Evolutionary conservation across 2,329 filamentous ascomycete genomes (phyloP), one percentile per base, ranked within the genome.

Genomic region (Talaromyces sp.): DNA sequence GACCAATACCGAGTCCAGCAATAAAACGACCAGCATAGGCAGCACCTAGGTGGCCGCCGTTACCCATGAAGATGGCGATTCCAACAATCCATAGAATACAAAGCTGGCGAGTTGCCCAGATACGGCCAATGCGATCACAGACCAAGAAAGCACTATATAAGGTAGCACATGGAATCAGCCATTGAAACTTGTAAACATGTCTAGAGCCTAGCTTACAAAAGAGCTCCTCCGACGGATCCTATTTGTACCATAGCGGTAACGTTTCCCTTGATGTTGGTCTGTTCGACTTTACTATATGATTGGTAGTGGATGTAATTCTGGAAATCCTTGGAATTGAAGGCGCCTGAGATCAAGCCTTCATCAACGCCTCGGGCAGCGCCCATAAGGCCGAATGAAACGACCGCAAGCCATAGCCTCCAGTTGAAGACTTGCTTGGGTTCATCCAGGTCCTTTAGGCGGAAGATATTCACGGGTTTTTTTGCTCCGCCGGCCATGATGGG

Each of bases 231-330:
- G 35, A 93, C 89, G 27, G 86, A 90, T 27, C 90, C 90, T 71
- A 93, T 87, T 76, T 93, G 90, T 0, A 93, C 90, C 90, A 93
- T 93, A 57, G 89, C 89, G 7, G 80, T 85, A 47, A 92, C 88
- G 43, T 85, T 89, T 24, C 89, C 89, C 70, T 54, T 33, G 4
- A 54, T 35, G n/a, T 54, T 35, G 31, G 50, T 87, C 72, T 84
- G 80, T 56, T 85, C 82, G 3, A 82, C 79, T 0, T 76, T 70
- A 54, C 76, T 79, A 71, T 88, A 87, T 1, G 81, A 79, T 6
- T 80, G 77, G 67, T 87, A 86, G 69, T 86, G 71, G 73, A 91
- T 89, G 39, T 81, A 82, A 0, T 75, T 69, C 69, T 88, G 83
- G 74, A 91, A 91, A 60, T 88, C 81, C 68, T 83, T 80, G 31